These are phyloP conservation scores for Nemania bipapillata DNA, from an alignment of 2,329 filamentous ascomycete genomes.

Conservation along the genomic window DNA sequence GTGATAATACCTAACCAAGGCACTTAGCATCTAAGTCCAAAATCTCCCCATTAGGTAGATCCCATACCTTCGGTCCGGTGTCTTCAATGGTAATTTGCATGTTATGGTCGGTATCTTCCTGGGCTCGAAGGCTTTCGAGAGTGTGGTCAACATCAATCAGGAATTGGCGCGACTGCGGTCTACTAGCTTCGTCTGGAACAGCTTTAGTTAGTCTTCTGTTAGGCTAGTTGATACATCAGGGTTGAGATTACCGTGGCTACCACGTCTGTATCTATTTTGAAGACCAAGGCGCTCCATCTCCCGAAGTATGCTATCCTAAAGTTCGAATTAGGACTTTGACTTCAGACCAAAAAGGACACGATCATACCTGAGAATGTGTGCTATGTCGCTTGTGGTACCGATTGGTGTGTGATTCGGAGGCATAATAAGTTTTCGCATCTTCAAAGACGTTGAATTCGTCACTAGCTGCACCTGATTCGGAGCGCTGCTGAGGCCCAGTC, in stretches of 20 bases:
- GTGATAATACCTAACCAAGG: slow-evolving; percentile 73
- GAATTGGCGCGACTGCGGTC: slow-evolving; percentile 76
- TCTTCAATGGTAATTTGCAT: slow-evolving; percentile 99
- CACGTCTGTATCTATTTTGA: slow-evolving; percentile 66
- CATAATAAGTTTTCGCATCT: slow-evolving; percentile 69
- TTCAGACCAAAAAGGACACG: neutral
- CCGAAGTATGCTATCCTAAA: slow-evolving; percentile 64
- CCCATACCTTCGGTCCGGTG: slow-evolving; percentile 79
- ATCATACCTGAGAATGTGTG: slow-evolving; percentile 66
- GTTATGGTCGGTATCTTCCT: slow-evolving; percentile 93
- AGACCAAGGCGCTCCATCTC: slow-evolving; percentile 65
- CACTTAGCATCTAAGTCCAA: slow-evolving; percentile 20
- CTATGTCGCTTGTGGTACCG: slow-evolving; percentile 63
- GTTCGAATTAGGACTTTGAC: slow-evolving; percentile 45
- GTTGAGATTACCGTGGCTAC: slow-evolving; percentile 65
- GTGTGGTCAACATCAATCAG: slow-evolving; percentile 88
- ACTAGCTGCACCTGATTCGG: slow-evolving; percentile 49
- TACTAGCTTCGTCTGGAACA: slow-evolving; percentile 74
- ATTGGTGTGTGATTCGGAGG: slow-evolving; percentile 64
- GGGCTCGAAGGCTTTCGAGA: slow-evolving; percentile 78
- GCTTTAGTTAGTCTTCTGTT: slow-evolving; percentile 13
- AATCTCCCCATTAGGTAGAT: slow-evolving; percentile 4
- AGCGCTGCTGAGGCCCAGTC: slow-evolving; percentile 36
- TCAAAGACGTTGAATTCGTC: slow-evolving; percentile 64
- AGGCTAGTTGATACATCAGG: neutral